Base-by-base conservation (phyloP, 352 stramenopile species). In the Phytophthora citricola region DNA sequence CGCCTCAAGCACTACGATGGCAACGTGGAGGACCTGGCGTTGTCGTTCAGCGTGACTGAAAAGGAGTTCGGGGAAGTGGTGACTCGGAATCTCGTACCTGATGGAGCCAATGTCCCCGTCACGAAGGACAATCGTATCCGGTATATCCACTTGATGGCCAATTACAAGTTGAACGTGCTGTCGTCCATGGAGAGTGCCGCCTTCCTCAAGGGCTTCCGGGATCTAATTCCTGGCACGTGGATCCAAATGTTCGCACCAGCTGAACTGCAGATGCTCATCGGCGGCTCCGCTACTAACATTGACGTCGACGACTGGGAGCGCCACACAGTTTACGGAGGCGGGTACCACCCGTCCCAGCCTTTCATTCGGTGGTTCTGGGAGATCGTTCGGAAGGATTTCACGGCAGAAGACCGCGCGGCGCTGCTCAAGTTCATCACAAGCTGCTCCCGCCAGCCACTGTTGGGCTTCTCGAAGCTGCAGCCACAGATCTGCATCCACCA, bases 391-490 rank as follows among this genome's bases (percentile, higher is more conserved):
- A 45, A 82, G 20, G 86, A 94, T 12, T 90, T 99, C 36, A 83
- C 60, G 26, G 54, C 63, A 8, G 91, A 94, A 26, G 91, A 99
- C 51, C 87, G 92, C 44, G 90, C 87, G 2, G 85, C 90, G 36
- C 67, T 99, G 45, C 86, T 99, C 27, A 91, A 97, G 62, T 99
- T 99, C 77, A 97, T 99, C 45, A 99, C 97, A 9, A 97, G 86
- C 41, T 90, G 84, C 41, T 92, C 86, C 67, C 81, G 97, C 9
- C 93, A 97, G 52, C 97, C 97, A 12, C 85, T 98, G 17, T 75
- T 99, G 3, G 97, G 97, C 0, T 99, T 99, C 80, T 80, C 75
- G 2, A 87, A 89, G 44, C 82, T 99, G 45, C 85, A 90, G 46
- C 97, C 97, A 20, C 91, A 91, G 43, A 98, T 99, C 70, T 98